A percentile compares a stretch with the other conserved stretches of the same genome.
Evolutionary conservation across 257 asterid species (phyloP).

Genomic region (Scutellaria barbata): DNA sequence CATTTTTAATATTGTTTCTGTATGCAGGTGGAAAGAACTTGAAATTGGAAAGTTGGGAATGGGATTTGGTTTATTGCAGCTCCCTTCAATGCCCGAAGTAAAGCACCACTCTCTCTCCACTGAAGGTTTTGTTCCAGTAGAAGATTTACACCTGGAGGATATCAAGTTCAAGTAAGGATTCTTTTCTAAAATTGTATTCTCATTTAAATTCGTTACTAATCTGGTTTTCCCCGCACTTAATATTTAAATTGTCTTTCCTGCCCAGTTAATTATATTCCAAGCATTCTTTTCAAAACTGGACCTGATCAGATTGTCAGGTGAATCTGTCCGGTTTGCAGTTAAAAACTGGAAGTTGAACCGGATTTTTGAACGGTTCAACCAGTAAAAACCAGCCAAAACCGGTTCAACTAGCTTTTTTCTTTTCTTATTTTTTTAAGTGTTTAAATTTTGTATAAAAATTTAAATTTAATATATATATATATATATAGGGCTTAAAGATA

Average conservation of each 20-base stretch:
- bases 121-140: slow-evolving; percentile 70
- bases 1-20: neutral
- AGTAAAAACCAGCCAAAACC: no score
- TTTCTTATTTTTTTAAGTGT: no score
- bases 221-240: slow-evolving; percentile 5
- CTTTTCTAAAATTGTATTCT: slow-evolving; percentile 1
- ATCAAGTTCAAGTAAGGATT: slow-evolving; percentile 79
- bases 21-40: slow-evolving; percentile 89
- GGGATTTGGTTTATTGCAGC: slow-evolving; percentile 93
- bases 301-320: no score
- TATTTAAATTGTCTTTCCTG: neutral
- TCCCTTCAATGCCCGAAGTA: slow-evolving; percentile 88
- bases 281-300: neutral
- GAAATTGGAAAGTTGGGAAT: slow-evolving; percentile 95
- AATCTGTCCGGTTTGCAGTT: neutral
- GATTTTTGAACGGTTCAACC: neutral
- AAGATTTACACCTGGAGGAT: slow-evolving; percentile 70
- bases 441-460: no score
- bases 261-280: neutral
- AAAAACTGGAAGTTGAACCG: no score
- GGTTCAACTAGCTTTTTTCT: no score
- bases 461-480: no score
- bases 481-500: no score
- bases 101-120: slow-evolving; percentile 82
- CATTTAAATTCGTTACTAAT: neutral